Base-by-base conservation (phyloP, 2,329 filamentous ascomycete species). In the Trichophyton simii region DNA sequence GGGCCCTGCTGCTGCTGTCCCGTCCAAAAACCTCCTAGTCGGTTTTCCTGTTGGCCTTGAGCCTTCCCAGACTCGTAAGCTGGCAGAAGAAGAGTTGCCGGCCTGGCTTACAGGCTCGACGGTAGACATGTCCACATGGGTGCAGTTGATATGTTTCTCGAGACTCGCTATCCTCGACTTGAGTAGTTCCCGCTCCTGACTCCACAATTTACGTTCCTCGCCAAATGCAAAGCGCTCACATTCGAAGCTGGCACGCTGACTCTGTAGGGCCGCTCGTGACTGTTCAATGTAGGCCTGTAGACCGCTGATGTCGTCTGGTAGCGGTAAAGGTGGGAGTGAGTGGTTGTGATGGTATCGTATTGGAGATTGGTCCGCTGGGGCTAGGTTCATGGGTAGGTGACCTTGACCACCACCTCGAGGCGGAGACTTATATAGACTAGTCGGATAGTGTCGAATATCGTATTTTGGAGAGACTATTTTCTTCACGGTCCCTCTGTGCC, bases 131-230 rank as follows among this genome's bases (percentile, higher is more conserved):
- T 31, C 22, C 50, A n/a, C 50, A 54, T 54, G 11, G 41, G 13
- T 44, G 54, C 60, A 65, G 34, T 15, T 41, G 54, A 74, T 54
- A 46, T 68, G 65, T 15, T 67, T 67, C 65, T 78, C 76, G 46
- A 78, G 63, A 62, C 77, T 73, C 6, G 68, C 65, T 59, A 79
- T 78, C 59, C 72, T 72, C 34, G 71, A 66, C 64, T 71, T 74
- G 36, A 79, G 66, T 42, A 78, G 64, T n/a, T 66, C 65, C 42
- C 76, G 68, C 66, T 79, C 77, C 55, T 73, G 73, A 22, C 75
- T 72, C 77, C 77, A 79, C 36, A 78, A 63, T 61, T 67, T 73
- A 58, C 77, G 69, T 63, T 79, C 77, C 46, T 76, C 70, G 2
- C 72, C 70, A 62, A 78, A 78, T 4, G 75, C 66, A 34, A 67